phyloP scores from a whole-genome alignment of 495 filamentous ascomycete species.

The Xylaria curta region DNA sequence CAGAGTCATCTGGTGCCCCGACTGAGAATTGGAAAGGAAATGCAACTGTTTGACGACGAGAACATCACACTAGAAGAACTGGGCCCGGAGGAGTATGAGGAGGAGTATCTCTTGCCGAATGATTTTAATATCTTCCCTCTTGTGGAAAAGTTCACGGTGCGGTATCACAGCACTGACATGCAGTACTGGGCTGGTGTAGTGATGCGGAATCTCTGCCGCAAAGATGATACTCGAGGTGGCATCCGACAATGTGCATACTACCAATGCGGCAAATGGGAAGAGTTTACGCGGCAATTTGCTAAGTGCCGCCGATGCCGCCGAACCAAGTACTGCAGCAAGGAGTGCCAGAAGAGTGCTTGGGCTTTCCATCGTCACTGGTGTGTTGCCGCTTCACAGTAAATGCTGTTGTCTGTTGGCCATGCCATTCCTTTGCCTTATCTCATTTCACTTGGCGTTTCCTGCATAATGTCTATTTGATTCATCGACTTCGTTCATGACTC shows the following conservation, averaged over 20 bases:
- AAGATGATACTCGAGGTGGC: conserved; percentile 91
- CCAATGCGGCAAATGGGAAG: conserved; percentile 97
- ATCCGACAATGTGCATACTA: conserved; percentile 98
- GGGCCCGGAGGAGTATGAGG: conserved; percentile 68
- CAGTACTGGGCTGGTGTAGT: conserved; percentile 99
- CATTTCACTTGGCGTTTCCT: conserved; percentile 40
- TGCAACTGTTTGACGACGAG: conserved; percentile 76
- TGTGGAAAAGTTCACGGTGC: conserved; percentile 96
- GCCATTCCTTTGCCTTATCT: conserved; percentile 38
- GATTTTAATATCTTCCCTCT: conserved; percentile 98
- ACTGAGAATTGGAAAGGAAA: conserved; percentile 85
- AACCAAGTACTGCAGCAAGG: conserved; percentile 99
- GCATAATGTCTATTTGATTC: conserved; percentile 48
- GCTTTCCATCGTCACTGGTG: conserved; percentile 98
- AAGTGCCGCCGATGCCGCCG: conserved; percentile 96
- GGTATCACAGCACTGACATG: conserved; percentile 94
- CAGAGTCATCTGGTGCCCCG: conserved; percentile 90
- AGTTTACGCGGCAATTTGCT: conserved; percentile 93
- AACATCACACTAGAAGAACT: conserved; percentile 46
- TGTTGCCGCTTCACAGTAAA: conserved; percentile 69
- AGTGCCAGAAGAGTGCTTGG: conserved; percentile 99
- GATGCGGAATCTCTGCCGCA: conserved; percentile 97
- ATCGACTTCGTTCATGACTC: conserved; percentile 42
- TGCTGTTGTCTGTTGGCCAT: conserved; percentile 32
- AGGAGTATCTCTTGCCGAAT: conserved; percentile 91